phyloP scores from a whole-genome alignment of 2,329 filamentous ascomycete genomes.

The Fusarium marasasianum region DNA sequence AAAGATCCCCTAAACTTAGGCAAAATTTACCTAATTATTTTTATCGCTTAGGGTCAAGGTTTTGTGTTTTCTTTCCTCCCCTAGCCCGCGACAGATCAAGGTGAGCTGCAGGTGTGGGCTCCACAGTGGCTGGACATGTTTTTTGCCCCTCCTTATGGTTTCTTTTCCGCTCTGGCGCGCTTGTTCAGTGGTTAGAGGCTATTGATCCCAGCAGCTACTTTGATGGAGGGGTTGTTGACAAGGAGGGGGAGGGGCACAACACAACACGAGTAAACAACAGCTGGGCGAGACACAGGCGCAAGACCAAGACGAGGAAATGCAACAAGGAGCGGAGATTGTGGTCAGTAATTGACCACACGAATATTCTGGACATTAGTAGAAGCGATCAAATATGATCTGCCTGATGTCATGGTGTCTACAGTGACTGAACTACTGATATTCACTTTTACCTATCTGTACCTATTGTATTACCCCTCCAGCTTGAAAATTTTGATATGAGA shows the following conservation, averaged over 20 bases:
- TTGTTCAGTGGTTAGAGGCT: conserved; percentile 20
- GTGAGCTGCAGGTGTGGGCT: conserved; percentile 38
- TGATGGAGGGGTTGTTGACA: conserved; percentile 36
- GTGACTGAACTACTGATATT: not conserved
- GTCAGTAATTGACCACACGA: not conserved
- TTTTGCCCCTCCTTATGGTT: conserved; percentile 28
- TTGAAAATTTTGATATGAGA: conserved; percentile 20
- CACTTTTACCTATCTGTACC: not conserved
- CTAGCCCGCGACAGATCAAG: conserved; percentile 2
- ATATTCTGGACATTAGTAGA: not conserved
- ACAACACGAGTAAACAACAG: conserved; percentile 17
- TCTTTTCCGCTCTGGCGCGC: conserved; percentile 12
- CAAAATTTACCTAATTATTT: too few relatives aligned
- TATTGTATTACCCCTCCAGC: conserved; percentile 24
- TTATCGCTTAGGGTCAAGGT: too few relatives aligned
- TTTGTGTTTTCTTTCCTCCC: too few relatives aligned
- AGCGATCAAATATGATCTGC: not conserved
- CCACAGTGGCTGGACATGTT: conserved; percentile 35
- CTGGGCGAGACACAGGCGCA: conserved; percentile 13
- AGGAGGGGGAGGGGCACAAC: conserved; percentile 33
- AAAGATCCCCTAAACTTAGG: too few relatives aligned
- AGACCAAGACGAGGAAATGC: conserved; percentile 13
- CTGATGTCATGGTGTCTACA: conserved; percentile 9
- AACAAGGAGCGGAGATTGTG: conserved; percentile 16
- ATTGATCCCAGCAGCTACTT: conserved; percentile 19